phyloP scores from a whole-genome alignment of 2,329 filamentous ascomycete species.

The Colletotrichum sp. region DNA sequence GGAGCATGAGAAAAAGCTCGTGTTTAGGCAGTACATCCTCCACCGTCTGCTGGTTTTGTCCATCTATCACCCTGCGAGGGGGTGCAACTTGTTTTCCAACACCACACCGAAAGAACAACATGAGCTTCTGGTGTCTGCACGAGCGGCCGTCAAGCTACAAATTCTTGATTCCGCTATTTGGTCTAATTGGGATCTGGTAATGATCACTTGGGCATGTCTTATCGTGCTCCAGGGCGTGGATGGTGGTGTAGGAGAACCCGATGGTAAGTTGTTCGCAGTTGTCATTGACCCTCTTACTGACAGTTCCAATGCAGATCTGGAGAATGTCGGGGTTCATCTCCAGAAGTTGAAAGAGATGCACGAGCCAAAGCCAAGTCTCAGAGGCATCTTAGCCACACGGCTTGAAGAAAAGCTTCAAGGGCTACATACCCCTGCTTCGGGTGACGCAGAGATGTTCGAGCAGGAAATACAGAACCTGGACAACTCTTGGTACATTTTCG shows the following conservation, averaged over 20 bases:
- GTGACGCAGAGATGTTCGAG: conserved; percentile 4
- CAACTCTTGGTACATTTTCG: conserved; percentile 31
- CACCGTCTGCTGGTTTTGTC: conserved; percentile 46
- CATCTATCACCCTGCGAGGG: conserved; percentile 46
- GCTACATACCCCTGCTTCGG: conserved; percentile 27
- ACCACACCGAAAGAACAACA: conserved; percentile 43
- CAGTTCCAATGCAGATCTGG: no score
- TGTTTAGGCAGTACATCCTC: conserved; percentile 46
- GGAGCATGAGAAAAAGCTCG: conserved; percentile 37
- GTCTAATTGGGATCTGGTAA: conserved; percentile 48
- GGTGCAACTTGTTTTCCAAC: conserved; percentile 42
- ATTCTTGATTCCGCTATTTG: conserved; percentile 45
- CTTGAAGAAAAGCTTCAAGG: conserved; percentile 31
- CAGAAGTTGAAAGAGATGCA: conserved; percentile 31
- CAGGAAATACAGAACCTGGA: conserved; percentile 22
- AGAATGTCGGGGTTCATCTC: conserved; percentile 32
- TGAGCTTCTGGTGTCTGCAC: conserved; percentile 44
- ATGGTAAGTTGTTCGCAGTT: conserved; percentile 36
- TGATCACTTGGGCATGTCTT: conserved; percentile 49
- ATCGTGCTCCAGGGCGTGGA: conserved; percentile 47
- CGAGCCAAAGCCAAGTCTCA: conserved; percentile 28
- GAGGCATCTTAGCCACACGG: conserved; percentile 26
- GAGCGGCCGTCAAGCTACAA: conserved; percentile 43
- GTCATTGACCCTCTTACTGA: no score
- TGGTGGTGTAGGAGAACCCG: conserved; percentile 41